Conservation (phyloP, 2,329 filamentous ascomycete species). For the Periconia macrospinosa region DNA sequence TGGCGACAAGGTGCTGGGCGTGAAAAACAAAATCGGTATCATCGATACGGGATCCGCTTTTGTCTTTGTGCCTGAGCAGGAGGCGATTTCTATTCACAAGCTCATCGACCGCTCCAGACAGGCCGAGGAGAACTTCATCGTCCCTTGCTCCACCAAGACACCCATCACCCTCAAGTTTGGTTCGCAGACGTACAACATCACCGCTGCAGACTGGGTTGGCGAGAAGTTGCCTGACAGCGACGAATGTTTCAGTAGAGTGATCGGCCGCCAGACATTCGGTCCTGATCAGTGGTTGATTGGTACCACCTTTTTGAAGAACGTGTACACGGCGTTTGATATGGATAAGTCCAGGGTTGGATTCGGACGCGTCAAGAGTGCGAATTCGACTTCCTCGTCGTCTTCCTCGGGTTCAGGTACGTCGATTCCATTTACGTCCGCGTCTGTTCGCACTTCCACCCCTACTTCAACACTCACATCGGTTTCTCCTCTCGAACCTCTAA, state of each 20-base stretch:
- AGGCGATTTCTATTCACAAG: constrained; percentile 69
- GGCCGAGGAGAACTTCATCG: constrained; percentile 64
- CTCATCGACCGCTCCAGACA: constrained; percentile 64
- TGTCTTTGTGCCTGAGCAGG: constrained; percentile 68
- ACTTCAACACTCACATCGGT: background rate
- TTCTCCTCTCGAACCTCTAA: background rate
- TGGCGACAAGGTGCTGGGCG: constrained; percentile 57
- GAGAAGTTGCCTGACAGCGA: constrained; percentile 34
- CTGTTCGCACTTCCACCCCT: background rate
- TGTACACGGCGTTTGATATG: constrained; percentile 82
- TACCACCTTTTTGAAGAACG: constrained; percentile 85
- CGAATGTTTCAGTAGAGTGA: constrained; percentile 69
- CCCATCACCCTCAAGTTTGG: constrained; percentile 69
- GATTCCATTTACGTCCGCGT: background rate
- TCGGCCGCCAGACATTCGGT: constrained; percentile 68
- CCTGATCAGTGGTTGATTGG: constrained; percentile 74
- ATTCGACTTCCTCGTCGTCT: constrained; percentile 6
- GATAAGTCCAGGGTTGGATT: constrained; percentile 66
- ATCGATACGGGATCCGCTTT: constrained; percentile 86
- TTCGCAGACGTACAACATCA: constrained; percentile 66
- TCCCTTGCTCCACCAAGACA: constrained; percentile 71
- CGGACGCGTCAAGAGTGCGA: constrained; percentile 25
- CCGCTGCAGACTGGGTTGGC: constrained; percentile 71
- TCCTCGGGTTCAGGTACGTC: background rate
- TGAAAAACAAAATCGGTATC: constrained; percentile 63